Evolutionary conservation across 768 basidiomycete genomes (phyloP).

Genomic region (Russula ochroleuca): DNA sequence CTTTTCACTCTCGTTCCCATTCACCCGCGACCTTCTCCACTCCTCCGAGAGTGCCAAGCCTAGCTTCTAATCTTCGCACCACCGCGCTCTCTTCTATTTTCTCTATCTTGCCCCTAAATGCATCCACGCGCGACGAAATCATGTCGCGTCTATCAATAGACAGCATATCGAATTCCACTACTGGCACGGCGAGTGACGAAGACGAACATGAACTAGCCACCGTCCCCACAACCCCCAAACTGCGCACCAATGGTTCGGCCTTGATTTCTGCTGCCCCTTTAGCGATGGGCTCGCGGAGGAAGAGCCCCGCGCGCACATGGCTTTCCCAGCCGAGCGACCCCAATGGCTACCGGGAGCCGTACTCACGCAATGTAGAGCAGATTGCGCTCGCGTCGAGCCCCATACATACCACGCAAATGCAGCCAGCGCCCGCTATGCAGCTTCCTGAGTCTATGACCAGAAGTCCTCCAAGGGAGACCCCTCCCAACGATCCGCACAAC

Average conservation of each 20-base stretch:
- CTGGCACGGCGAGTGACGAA: slow-evolving; percentile 23
- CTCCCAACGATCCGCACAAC: slow-evolving; percentile 8
- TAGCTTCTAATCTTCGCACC: slow-evolving; percentile 11
- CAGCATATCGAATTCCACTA: slow-evolving; percentile 22
- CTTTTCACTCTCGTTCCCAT: neutral
- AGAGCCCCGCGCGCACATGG: neutral
- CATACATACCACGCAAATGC: slow-evolving; percentile 27
- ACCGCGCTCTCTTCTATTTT: slow-evolving; percentile 25
- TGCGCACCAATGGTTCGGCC: neutral
- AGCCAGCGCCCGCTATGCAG: slow-evolving; percentile 24
- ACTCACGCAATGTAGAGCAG: slow-evolving; percentile 15
- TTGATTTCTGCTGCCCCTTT: neutral
- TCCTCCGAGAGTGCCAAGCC: slow-evolving; percentile 6
- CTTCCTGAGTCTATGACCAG: slow-evolving; percentile 22
- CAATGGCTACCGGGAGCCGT: neutral
- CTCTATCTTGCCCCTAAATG: slow-evolving; percentile 24
- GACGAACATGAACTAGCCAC: slow-evolving; percentile 23
- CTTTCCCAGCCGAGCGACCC: neutral
- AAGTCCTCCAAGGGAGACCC: slow-evolving; percentile 1
- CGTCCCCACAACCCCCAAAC: slow-evolving; percentile 21
- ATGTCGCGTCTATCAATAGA: slow-evolving; percentile 28
- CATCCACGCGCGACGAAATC: slow-evolving; percentile 26
- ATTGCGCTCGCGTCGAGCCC: slow-evolving; percentile 24
- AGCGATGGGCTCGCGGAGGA: neutral
- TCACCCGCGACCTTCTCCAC: slow-evolving; percentile 5